phyloP scores from a whole-genome alignment of 306 rosid genomes.

The Pterocarpus macrocarpus region DNA sequence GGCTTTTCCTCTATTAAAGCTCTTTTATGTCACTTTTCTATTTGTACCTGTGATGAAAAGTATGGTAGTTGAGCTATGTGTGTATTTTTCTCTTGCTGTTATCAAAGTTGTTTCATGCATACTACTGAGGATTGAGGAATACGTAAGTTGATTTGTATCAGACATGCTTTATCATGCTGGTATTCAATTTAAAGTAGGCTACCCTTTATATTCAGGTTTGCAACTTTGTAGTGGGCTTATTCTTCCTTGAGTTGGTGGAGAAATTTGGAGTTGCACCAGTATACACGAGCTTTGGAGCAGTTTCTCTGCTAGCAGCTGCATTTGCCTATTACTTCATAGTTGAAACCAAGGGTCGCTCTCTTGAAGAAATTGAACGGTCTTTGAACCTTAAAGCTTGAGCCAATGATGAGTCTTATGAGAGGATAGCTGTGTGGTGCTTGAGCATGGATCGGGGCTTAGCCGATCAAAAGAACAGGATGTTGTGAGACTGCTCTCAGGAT shows the following conservation, averaged over 20 bases:
- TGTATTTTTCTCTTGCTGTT: neutral
- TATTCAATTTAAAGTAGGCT: neutral
- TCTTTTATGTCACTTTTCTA: conserved; percentile 11
- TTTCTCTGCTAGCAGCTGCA: conserved; percentile 77
- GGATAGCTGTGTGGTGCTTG: neutral
- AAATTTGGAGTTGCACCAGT: conserved; percentile 85
- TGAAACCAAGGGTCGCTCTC: conserved; percentile 89
- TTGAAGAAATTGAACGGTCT: conserved; percentile 88
- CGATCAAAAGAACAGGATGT: conserved; percentile 18
- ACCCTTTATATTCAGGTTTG: conserved; percentile 62
- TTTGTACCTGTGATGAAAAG: neutral
- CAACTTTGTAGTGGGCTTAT: conserved; percentile 88
- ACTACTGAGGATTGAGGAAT: neutral
- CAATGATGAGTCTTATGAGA: conserved; percentile 24
- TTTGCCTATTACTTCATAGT: conserved; percentile 72
- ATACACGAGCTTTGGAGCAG: conserved; percentile 76
- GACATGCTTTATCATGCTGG: neutral
- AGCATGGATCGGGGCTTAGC: neutral
- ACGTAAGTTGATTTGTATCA: neutral
- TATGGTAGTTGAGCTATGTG: neutral
- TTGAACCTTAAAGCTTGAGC: conserved; percentile 58
- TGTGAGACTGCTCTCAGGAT: neutral
- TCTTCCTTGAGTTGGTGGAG: conserved; percentile 85
- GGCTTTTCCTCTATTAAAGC: neutral
- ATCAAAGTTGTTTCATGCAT: neutral